Percentiles rank a stretch among this genome's conserved stretches.
Conservation (phyloP, 2,329 filamentous ascomycete species). For the Pseudovirgaria hyperparasitica region DNA sequence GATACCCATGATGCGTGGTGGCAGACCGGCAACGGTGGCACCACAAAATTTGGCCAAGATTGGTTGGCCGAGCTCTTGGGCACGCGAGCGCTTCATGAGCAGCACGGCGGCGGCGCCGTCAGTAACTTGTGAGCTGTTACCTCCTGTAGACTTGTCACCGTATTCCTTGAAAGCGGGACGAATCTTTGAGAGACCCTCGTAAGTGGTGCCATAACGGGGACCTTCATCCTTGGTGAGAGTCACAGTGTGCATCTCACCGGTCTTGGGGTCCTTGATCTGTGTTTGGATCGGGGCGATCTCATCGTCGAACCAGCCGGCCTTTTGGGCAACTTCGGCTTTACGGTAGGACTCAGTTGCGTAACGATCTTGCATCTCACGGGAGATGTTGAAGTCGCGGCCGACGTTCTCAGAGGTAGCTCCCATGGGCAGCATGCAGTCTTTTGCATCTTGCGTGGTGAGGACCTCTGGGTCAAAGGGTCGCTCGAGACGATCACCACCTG, state of each 20-base stretch:
- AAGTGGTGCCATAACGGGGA: conserved; percentile 79
- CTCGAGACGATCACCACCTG: conserved; percentile 55
- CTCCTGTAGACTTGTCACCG: conserved; percentile 75
- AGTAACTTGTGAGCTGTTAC: conserved; percentile 89
- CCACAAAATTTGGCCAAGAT: conserved; percentile 92
- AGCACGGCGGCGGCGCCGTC: conserved; percentile 85
- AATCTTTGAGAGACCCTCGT: conserved; percentile 70
- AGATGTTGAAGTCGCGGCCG: conserved; percentile 75
- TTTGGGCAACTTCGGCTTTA: conserved; percentile 79
- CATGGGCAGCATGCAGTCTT: conserved; percentile 90
- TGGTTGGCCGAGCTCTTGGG: conserved; percentile 74
- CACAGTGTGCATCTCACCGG: conserved; percentile 63
- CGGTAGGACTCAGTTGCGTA: conserved; percentile 82
- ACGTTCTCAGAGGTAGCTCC: conserved; percentile 97
- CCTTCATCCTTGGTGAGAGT: conserved; percentile 81
- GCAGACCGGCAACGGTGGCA: conserved; percentile 77
- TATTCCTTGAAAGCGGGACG: conserved; percentile 82
- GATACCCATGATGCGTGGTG: conserved; percentile 95
- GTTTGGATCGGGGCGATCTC: conserved; percentile 86
- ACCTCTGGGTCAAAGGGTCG: conserved; percentile 69
- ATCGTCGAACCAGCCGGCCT: conserved; percentile 80
- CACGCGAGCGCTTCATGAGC: conserved; percentile 88
- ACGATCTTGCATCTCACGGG: conserved; percentile 66
- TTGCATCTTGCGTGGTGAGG: conserved; percentile 59
- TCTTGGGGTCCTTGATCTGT: conserved; percentile 71